Conservation (phyloP, 495 filamentous ascomycete genomes). For the Neurospora sp. region DNA sequence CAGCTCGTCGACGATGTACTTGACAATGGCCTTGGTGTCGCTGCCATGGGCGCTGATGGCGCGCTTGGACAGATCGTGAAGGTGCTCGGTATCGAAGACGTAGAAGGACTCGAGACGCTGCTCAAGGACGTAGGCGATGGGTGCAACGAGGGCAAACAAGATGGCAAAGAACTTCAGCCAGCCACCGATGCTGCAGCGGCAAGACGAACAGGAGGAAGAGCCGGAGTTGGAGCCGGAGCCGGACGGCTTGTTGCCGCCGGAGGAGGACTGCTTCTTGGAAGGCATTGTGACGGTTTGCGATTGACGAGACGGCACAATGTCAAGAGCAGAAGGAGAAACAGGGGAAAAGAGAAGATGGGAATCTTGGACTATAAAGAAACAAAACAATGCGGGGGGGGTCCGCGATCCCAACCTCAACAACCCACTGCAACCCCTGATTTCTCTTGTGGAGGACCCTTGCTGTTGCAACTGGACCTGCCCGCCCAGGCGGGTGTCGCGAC, state of each 20-base stretch:
- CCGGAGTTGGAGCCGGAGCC: slow-evolving; percentile 2
- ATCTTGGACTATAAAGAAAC: background rate
- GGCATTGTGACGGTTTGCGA: slow-evolving; percentile 9
- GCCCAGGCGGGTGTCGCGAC: background rate
- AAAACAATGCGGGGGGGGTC: background rate
- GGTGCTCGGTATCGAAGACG: slow-evolving; percentile 58
- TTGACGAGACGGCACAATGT: background rate
- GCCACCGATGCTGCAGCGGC: slow-evolving; percentile 18
- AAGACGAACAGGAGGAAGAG: background rate
- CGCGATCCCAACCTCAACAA: background rate
- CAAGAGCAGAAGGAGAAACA: background rate
- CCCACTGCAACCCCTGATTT: background rate
- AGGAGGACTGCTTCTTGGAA: slow-evolving; percentile 3
- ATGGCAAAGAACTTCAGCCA: slow-evolving; percentile 48
- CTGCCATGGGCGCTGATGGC: slow-evolving; percentile 59
- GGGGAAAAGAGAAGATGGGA: background rate
- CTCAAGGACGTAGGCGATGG: slow-evolving; percentile 54
- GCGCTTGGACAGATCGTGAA: slow-evolving; percentile 56
- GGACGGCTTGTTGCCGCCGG: background rate
- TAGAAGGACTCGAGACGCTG: slow-evolving; percentile 63
- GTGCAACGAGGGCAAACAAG: slow-evolving; percentile 47
- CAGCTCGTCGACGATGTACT: slow-evolving; percentile 52
- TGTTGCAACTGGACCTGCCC: background rate
- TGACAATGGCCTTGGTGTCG: slow-evolving; percentile 57
- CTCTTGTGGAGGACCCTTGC: background rate